Evolutionary conservation across 306 rosid species (phyloP).

Genomic region (Begonia masoniana): DNA sequence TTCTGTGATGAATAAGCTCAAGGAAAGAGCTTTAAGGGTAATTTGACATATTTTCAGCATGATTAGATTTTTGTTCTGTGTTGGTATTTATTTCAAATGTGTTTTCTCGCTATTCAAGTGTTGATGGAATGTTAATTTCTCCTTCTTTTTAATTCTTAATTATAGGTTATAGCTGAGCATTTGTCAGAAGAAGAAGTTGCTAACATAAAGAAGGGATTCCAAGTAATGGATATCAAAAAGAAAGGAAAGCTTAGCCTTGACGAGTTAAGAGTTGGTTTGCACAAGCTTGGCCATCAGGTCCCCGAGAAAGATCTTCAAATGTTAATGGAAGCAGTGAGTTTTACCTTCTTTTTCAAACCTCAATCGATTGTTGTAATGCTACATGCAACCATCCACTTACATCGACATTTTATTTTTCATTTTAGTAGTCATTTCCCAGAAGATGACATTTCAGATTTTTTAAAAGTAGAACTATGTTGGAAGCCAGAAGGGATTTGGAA

Average conservation of each 20-base stretch:
- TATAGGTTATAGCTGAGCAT: constrained; percentile 50
- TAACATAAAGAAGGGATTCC: constrained; percentile 46
- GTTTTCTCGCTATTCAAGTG: neutral
- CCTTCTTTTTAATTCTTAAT: neutral
- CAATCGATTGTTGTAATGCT: neutral
- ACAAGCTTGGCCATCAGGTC: constrained; percentile 41
- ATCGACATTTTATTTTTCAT: no score
- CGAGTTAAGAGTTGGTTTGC: constrained; percentile 38
- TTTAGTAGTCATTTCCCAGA: no score
- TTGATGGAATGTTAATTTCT: neutral
- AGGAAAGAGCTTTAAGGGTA: constrained; percentile 53
- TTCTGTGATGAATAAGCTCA: constrained; percentile 53
- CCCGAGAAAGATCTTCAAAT: constrained; percentile 44
- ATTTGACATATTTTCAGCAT: neutral
- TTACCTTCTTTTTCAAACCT: neutral
- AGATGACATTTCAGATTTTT: no score
- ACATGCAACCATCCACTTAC: neutral
- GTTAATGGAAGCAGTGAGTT: constrained; percentile 42
- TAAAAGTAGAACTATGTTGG: no score
- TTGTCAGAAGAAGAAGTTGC: constrained; percentile 52
- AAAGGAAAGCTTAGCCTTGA: constrained; percentile 37
- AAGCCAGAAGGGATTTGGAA: no score
- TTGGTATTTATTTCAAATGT: neutral
- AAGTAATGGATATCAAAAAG: constrained; percentile 30
- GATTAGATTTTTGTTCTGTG: neutral